Conservation (phyloP, 495 filamentous ascomycete species). For the Neurospora sp. region DNA sequence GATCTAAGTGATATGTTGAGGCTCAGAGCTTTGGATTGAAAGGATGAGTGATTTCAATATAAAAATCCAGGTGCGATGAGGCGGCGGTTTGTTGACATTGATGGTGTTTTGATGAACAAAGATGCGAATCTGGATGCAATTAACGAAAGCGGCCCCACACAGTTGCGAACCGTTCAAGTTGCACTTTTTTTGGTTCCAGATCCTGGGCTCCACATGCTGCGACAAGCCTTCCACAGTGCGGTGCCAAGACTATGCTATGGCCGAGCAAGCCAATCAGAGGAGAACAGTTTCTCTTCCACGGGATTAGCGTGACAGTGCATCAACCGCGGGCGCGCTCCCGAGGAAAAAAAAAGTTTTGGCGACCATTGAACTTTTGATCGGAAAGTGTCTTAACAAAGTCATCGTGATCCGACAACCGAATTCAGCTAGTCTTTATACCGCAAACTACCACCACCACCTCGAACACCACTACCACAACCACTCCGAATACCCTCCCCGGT, state of each 20-base stretch:
- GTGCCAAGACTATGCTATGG: neutral
- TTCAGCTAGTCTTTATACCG: neutral
- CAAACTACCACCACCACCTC: neutral
- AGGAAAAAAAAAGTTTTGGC: neutral
- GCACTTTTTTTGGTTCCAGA: neutral
- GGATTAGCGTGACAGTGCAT: neutral
- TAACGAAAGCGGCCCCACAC: neutral
- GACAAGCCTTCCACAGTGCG: neutral
- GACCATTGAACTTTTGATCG: neutral
- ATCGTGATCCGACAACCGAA: neutral
- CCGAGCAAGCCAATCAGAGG: neutral
- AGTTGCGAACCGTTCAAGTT: neutral
- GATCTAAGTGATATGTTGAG: neutral
- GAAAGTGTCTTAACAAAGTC: neutral
- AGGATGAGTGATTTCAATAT: neutral
- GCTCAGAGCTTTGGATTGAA: no score
- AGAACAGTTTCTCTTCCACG: neutral
- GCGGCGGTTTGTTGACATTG: neutral
- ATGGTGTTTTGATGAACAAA: neutral
- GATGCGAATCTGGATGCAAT: neutral
- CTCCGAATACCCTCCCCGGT: neutral
- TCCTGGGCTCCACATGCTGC: neutral
- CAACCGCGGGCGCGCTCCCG: neutral
- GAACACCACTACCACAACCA: neutral
- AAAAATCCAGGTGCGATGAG: neutral